Base-by-base conservation (phyloP, 2,329 filamentous ascomycete genomes). In the Calonectria pseudoturangicola region DNA sequence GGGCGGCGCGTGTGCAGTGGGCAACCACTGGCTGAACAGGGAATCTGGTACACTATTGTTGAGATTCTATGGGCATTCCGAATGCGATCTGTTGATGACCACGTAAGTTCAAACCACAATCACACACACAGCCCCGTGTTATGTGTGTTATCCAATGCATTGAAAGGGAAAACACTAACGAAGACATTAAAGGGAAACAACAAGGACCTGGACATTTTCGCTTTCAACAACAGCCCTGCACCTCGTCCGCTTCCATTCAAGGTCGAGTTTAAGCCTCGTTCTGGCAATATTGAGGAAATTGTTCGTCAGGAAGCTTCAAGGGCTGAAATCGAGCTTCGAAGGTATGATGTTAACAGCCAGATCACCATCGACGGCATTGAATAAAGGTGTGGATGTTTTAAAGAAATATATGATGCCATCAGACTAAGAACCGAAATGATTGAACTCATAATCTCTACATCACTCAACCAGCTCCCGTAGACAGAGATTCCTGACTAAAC, bases 161-260 rank as follows among this genome's bases (percentile, higher is more conserved):
- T 41, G 4, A 33, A 5, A 41, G 7, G 16, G 13, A 12, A 36
- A 39, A 39, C 13, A 58, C 21, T 58, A n/a, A 58, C n/a, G 4
- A 13, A 3, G 5, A 5, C 3, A 25, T 5, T 39, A 7, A 7
- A 58, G 51, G 51, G 51, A 39, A 58, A 58, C 12, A 39, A 21
- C 51, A 58, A 58, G 15, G 51, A 58, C 10, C 9, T 58, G 10
- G 18, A 58, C 9, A 39, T 58, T 25, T 58, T 58, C 36, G 51
- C 51, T 7, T 58, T 58, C 30, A 58, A 58, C 10, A 58, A 58
- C 8, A 58, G 51, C 51, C 30, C 51, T 13, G 51, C 51, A 6
- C 51, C 51, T 58, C 51, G 51, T 2, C 51, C 51, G 8, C 51
- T 58, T 15, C 51, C 51, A 13, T 58, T 58, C 51, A 58, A 58